Percentiles rank a stretch among this genome's conserved stretches.
These are phyloP conservation scores for Aspergillus pseudoglaucus DNA, from an alignment of 2,329 filamentous ascomycete genomes.

Conservation along the genomic window DNA sequence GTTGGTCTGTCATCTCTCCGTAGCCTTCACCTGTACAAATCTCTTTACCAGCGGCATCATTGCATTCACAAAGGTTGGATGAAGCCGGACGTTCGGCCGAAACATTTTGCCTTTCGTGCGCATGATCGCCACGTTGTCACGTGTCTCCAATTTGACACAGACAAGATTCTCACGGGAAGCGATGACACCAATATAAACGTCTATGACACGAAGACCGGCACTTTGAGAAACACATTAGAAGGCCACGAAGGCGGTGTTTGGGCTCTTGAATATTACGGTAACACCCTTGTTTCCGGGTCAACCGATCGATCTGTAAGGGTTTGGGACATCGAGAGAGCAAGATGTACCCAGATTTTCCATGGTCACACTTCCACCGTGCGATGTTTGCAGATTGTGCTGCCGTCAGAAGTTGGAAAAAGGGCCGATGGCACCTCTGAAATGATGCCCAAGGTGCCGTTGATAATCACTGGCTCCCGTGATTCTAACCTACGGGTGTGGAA, in stretches of 20 bases:
- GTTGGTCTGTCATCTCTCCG: slow-evolving; percentile 72
- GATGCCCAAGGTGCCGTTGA: slow-evolving; percentile 89
- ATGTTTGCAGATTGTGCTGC: slow-evolving; percentile 89
- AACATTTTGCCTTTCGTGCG: slow-evolving; percentile 91
- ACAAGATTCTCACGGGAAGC: slow-evolving; percentile 96
- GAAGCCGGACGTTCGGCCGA: slow-evolving; percentile 69
- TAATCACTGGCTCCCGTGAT: slow-evolving; percentile 94
- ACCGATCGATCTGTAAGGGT: slow-evolving; percentile 98
- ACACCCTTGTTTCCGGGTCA: slow-evolving; percentile 89
- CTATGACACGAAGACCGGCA: slow-evolving; percentile 93
- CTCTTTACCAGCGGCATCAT: slow-evolving; percentile 85
- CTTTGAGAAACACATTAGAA: slow-evolving; percentile 72
- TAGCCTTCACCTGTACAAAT: slow-evolving; percentile 90
- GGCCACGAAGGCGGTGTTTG: slow-evolving; percentile 97
- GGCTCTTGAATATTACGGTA: slow-evolving; percentile 94
- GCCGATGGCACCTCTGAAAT: slow-evolving; percentile 69
- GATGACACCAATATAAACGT: slow-evolving; percentile 98
- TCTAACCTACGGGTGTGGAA: slow-evolving; percentile 93
- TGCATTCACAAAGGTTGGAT: slow-evolving; percentile 93
- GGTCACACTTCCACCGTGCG: slow-evolving; percentile 96
- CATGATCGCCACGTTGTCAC: slow-evolving; percentile 96
- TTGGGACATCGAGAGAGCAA: slow-evolving; percentile 92
- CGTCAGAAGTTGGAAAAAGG: slow-evolving; percentile 66
- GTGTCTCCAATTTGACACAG: slow-evolving; percentile 92
- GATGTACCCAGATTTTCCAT: slow-evolving; percentile 92